phyloP scores from a whole-genome alignment of 2,329 filamentous ascomycete species.

The Penicillium sp. region DNA sequence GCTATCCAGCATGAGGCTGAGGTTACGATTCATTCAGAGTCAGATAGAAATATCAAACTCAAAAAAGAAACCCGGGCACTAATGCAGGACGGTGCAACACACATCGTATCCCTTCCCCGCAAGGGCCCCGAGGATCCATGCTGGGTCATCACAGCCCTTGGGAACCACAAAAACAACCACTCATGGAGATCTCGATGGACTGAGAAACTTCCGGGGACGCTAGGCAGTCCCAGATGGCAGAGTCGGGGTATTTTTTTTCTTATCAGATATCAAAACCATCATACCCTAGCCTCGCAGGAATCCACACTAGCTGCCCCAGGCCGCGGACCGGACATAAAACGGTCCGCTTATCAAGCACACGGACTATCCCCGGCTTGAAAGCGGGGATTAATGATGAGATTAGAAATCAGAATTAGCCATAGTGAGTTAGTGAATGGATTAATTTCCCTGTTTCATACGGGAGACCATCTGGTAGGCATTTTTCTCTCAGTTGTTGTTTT shows the following conservation, averaged over 20 bases:
- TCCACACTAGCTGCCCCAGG: background rate
- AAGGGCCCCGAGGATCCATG: slow-evolving; percentile 4
- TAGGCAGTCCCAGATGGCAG: too few relatives aligned
- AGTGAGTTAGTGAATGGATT: background rate
- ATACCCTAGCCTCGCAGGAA: background rate
- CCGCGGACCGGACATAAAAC: background rate
- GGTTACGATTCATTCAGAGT: too few relatives aligned
- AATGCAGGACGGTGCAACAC: slow-evolving; percentile 11
- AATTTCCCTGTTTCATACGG: too few relatives aligned
- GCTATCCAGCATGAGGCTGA: background rate
- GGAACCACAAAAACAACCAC: too few relatives aligned
- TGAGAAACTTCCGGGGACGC: too few relatives aligned
- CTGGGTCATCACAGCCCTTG: too few relatives aligned
- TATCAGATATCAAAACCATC: background rate
- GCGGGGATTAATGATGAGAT: slow-evolving; percentile 6
- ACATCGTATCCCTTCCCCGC: slow-evolving; percentile 2
- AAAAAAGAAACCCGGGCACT: background rate
- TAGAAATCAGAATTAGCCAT: slow-evolving; percentile 4
- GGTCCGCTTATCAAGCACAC: slow-evolving; percentile 21
- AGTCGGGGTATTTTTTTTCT: too few relatives aligned
- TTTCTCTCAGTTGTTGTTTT: background rate
- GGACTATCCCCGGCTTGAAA: slow-evolving; percentile 2
- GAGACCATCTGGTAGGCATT: background rate
- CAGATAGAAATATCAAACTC: background rate
- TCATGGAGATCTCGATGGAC: background rate